Base-by-base conservation (phyloP, 1,139 yeast species). In the Debaryomyces nepalensis region DNA sequence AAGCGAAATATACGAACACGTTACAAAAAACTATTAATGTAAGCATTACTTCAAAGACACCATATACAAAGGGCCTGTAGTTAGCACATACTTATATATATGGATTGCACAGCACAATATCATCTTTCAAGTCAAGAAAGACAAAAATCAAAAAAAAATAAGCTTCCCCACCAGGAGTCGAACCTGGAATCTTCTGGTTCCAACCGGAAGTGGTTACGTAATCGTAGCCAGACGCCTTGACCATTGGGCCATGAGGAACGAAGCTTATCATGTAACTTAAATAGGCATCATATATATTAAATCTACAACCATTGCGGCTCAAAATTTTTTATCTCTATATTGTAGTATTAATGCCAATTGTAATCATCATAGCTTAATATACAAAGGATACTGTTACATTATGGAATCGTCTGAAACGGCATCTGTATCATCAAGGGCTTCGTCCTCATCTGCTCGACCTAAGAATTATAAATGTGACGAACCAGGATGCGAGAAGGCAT, bases 91-190 rank as follows among this genome's bases (percentile, higher is more conserved):
- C 8, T 26, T 11, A 2, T 12, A 11, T 26, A 26, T 26, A 26
- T 24, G 6, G n/a, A n/a, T 26, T 12, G n/a, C 8, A 4, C 12
- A 24, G 15, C 8, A 26, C 2, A 12, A 5, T 10, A 26, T 26
- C 1, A 4, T 12, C 2, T 14, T 12, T 8, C 15, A 6, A 26
- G 4, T 2, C 8, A n/a, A 26, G 12, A 23, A 24, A 2, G 4
- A 4, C 9, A 10, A 27, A 26, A 6, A 6, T 6, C 29, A 6
- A 26, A 47, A 55, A 71, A 75, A 72, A 63, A 58, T 50, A 66
- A 74, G 75, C 90, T 83, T 84, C 90, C 90, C 88, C 90, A 84
- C 89, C 89, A 84, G 90, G 90, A 84, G 84, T 84, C 88, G 90
- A 84, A 84, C 90, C 91, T 84, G 88, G 89, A 84, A 82, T 83